Base-by-base conservation (phyloP, 805 yeast species). In the Metschnikowia kofuensis region DNA sequence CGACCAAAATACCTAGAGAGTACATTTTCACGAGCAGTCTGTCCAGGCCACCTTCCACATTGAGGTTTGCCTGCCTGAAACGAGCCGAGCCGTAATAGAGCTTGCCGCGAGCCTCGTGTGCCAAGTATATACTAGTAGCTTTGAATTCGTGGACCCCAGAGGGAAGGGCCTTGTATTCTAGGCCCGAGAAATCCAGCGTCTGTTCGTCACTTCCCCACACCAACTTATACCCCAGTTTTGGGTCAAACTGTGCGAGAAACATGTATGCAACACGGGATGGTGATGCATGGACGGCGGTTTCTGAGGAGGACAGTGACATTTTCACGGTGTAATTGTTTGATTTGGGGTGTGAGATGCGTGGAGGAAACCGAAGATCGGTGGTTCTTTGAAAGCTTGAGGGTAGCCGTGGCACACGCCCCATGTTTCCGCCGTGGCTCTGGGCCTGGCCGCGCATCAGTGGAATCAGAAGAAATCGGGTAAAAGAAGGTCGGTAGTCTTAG, bases 1-100 rank as follows among this genome's bases (percentile, higher is more conserved):
- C 82, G 14, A 80, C 69, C 16, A 85, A 64, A 1, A 85, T 65
- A 0, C 90, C 91, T 9, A 86, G 60, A 1, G 90, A 80, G 58
- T 74, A 85, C 83, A 86, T 79, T 53, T 74, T 74, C 28, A 84
- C 80, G 34, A 75, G 56, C 32, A 47, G 55, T 12, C 75, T 55
- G 52, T 61, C 58, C 32, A 45, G 38, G 35, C 45, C 47, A 16
- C 48, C 53, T 13, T 39, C 49, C 10, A 36, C 41, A 29, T 56
- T 56, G 31, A 42, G 27, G 44, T 55, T 51, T 26, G 44, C 45
- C 53, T 67, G 71, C 38, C 64, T 60, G 52, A 69, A 72, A 26
- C 67, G 61, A 13, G 69, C 60, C 15, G 67, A 39, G 11, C 78
- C 78, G 51, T 68, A 69, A 55, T 67, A 68, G 5, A 63, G 44